Evolutionary conservation across 208 protist genomes (phyloP).

Genomic region (Kentomonas sorsogonicus): DNA sequence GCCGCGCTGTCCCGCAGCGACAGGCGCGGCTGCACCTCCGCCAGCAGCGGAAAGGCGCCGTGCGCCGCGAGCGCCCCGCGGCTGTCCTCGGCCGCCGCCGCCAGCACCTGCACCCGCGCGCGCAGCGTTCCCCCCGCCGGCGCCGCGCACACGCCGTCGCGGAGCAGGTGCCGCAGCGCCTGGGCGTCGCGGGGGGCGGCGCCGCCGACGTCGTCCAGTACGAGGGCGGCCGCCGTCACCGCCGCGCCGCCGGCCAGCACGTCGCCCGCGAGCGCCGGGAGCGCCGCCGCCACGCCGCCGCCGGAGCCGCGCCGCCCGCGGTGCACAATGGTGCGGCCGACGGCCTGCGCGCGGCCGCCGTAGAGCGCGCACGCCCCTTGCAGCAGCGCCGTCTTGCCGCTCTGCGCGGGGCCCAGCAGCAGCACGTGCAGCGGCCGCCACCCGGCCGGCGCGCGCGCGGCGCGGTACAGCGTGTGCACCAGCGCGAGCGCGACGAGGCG

Average conservation of each 20-base stretch:
- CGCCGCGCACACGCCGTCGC: no score
- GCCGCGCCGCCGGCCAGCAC: slow-evolving; percentile 3
- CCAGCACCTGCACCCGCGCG: no score
- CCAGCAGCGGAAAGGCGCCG: slow-evolving; percentile 55
- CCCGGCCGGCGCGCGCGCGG: slow-evolving; percentile 13
- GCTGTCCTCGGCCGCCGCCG: no score
- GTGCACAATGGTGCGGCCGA: slow-evolving; percentile 21
- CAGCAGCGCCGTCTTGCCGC: slow-evolving; percentile 32
- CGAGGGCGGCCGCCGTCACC: background rate
- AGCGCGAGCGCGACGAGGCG: slow-evolving; percentile 24
- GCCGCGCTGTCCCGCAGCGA: slow-evolving; percentile 32
- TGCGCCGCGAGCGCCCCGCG: slow-evolving; percentile 42
- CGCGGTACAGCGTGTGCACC: slow-evolving; percentile 32
- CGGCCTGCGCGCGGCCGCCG: slow-evolving; percentile 15
- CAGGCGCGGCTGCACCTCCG: slow-evolving; percentile 24
- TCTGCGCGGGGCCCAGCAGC: slow-evolving; percentile 22
- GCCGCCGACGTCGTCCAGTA: slow-evolving; percentile 1
- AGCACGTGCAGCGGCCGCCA: slow-evolving; percentile 29
- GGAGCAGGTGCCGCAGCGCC: background rate
- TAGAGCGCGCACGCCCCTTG: slow-evolving; percentile 18
- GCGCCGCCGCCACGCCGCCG: background rate
- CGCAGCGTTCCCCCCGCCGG: no score
- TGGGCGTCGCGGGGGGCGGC: background rate
- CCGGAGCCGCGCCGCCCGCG: no score
- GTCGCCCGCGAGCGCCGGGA: background rate